A percentile compares a stretch with the other conserved stretches of the same genome.
Evolutionary conservation across 371 early-diverging fungal species (phyloP).

Genomic region (Nematocida sp.): DNA sequence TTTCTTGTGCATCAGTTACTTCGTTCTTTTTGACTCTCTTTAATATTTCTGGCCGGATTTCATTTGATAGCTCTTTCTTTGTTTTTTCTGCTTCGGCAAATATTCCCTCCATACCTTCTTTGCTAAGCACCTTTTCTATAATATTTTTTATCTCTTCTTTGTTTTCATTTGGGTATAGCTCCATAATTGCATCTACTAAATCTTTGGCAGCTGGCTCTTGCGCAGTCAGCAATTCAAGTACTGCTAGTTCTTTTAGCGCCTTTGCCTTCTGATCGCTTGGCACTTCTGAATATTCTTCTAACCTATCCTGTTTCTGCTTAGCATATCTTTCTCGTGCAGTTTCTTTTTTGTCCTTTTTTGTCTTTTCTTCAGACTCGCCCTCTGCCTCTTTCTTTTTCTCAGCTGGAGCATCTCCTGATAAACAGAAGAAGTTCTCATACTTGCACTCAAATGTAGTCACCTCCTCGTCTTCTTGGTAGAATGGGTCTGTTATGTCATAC

Average conservation of each 20-base stretch:
- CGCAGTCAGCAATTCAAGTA: slow-evolving; percentile 31
- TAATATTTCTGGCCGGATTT: background rate
- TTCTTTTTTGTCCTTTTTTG: slow-evolving; percentile 52
- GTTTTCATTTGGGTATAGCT: background rate
- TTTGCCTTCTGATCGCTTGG: background rate
- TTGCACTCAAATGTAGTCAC: slow-evolving; percentile 27
- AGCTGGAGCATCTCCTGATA: slow-evolving; percentile 22
- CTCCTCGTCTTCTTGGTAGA: slow-evolving; percentile 53
- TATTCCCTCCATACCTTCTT: slow-evolving; percentile 11
- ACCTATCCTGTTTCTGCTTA: slow-evolving; percentile 17
- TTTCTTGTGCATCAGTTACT: background rate
- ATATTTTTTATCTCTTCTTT: background rate
- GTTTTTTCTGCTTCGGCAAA: background rate
- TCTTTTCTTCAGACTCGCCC: slow-evolving; percentile 1
- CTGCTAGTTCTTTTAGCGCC: background rate
- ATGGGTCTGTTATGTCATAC: slow-evolving; percentile 47
- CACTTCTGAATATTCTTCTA: slow-evolving; percentile 7
- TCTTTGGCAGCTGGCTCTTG: slow-evolving; percentile 7
- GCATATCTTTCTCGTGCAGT: slow-evolving; percentile 6
- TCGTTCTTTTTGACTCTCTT: slow-evolving; percentile 15
- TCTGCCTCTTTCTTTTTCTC: slow-evolving; percentile 27
- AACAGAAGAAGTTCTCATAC: slow-evolving; percentile 45
- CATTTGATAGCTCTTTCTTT: background rate
- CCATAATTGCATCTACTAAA: background rate
- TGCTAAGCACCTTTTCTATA: background rate